A percentile compares a stretch with the other conserved stretches of the same genome.
phyloP scores from a whole-genome alignment of 2,329 filamentous ascomycete genomes.

The Ophiocordyceps sinensis region DNA sequence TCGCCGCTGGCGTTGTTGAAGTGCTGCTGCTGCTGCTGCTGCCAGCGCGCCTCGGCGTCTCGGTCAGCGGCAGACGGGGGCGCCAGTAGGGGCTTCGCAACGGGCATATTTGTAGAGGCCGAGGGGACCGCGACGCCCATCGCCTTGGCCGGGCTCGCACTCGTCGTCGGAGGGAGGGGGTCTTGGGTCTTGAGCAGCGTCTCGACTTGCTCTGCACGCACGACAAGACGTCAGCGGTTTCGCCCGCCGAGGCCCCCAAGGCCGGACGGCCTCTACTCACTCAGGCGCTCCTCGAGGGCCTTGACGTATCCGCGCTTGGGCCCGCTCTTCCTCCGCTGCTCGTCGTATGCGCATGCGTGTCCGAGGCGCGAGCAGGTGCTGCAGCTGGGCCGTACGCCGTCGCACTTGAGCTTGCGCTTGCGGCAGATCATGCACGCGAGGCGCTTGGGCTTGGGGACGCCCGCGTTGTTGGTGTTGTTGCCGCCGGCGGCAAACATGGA shows the following conservation, averaged over 20 bases:
- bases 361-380: conserved; percentile 78
- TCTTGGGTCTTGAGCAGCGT: conserved; percentile 71
- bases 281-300: conserved; percentile 79
- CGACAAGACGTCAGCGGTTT: not conserved
- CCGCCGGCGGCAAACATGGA: conserved; percentile 19
- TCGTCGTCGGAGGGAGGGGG: conserved; percentile 5
- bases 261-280: conserved; percentile 35
- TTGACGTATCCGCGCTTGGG: conserved; percentile 93
- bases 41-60: conserved; percentile 37
- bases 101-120: conserved; percentile 12
- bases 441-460: conserved; percentile 69
- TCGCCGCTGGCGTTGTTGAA: conserved; percentile 28
- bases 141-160: conserved; percentile 15
- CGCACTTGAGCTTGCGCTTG: conserved; percentile 83
- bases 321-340: conserved; percentile 85
- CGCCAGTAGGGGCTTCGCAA: conserved; percentile 28
- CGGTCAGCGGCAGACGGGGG: conserved; percentile 26
- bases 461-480: conserved; percentile 37
- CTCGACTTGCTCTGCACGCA: conserved; percentile 68
- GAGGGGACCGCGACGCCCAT: conserved; percentile 11
- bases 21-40: conserved; percentile 32
- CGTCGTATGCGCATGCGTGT: conserved; percentile 81
- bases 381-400: conserved; percentile 71
- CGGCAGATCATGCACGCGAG: conserved; percentile 91
- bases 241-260: not conserved